Evolutionary conservation across 352 stramenopile species (phyloP).

Genomic region (Peronospora belbahrii): DNA sequence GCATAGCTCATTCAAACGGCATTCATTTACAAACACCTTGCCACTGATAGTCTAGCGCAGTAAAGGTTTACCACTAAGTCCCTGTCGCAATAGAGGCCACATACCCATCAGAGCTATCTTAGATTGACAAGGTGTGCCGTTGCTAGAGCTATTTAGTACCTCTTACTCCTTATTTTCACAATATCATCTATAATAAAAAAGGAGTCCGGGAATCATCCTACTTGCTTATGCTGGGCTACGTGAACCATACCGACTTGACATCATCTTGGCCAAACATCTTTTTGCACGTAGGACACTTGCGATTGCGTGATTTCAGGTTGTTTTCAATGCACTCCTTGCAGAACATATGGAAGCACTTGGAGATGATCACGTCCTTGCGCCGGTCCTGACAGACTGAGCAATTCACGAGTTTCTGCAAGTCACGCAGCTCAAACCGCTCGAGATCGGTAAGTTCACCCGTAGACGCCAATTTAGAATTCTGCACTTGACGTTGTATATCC

Average conservation of each 20-base stretch:
- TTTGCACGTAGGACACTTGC: constrained; percentile 86
- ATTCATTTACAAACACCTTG: too few relatives aligned
- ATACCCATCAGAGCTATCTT: too few relatives aligned
- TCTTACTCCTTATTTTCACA: too few relatives aligned
- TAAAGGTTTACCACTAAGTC: too few relatives aligned
- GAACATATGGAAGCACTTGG: constrained; percentile 87
- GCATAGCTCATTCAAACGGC: too few relatives aligned
- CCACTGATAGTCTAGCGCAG: too few relatives aligned
- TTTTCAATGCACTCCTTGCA: constrained; percentile 84
- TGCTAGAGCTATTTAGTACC: too few relatives aligned
- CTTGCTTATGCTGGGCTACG: constrained; percentile 25
- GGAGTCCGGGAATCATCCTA: too few relatives aligned
- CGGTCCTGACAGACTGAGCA: constrained; percentile 81
- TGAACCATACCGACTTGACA: constrained; percentile 81
- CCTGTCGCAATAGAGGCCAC: too few relatives aligned
- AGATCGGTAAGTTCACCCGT: constrained; percentile 53
- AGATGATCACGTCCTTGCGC: constrained; percentile 83
- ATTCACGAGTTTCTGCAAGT: constrained; percentile 79
- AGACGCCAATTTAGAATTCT: constrained; percentile 25
- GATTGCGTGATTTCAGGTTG: constrained; percentile 84
- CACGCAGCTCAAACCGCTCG: constrained; percentile 70
- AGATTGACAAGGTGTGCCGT: too few relatives aligned
- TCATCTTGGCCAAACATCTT: constrained; percentile 88
- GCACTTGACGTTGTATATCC: constrained; percentile 36
- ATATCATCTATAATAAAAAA: too few relatives aligned